Conservation (phyloP, 768 basidiomycete genomes). For the Pisolithus marmoratus region DNA sequence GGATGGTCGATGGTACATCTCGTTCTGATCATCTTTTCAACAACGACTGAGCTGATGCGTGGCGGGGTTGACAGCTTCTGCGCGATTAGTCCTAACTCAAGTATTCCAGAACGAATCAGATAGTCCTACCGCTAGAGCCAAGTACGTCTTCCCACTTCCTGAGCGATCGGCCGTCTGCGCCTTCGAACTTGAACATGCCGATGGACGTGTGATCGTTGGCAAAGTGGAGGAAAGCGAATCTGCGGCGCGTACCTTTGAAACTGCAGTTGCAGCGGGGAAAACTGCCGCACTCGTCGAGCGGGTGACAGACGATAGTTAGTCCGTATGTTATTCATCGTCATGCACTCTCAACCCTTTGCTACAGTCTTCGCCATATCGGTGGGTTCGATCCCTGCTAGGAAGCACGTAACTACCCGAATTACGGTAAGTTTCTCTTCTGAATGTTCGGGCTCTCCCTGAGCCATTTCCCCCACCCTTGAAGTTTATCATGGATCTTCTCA, state of each 20-base stretch:
- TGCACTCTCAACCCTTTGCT: background rate
- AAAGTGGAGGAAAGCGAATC: slow-evolving; percentile 42
- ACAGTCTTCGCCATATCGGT: slow-evolving; percentile 55
- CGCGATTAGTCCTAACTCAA: slow-evolving; percentile 37
- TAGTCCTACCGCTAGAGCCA: slow-evolving; percentile 36
- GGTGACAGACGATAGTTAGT: slow-evolving; percentile 48
- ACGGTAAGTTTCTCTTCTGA: slow-evolving; percentile 30
- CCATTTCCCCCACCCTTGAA: slow-evolving; percentile 13
- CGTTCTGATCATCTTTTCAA: background rate
- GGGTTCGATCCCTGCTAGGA: slow-evolving; percentile 42
- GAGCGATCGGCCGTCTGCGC: slow-evolving; percentile 48
- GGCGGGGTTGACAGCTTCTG: slow-evolving; percentile 32
- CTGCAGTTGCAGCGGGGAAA: slow-evolving; percentile 36
- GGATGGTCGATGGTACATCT: slow-evolving; percentile 39
- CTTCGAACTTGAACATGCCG: slow-evolving; percentile 43
- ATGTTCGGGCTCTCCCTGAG: no score
- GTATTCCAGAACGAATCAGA: slow-evolving; percentile 35
- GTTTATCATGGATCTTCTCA: slow-evolving; percentile 50
- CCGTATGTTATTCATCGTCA: background rate
- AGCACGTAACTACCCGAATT: slow-evolving; percentile 36
- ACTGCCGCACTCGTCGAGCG: slow-evolving; percentile 42
- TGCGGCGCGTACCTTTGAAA: slow-evolving; percentile 36
- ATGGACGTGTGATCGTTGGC: slow-evolving; percentile 40
- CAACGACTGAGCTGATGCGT: background rate
- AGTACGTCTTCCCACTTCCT: slow-evolving; percentile 58